Conservation (phyloP, 768 basidiomycete species). For the Serendipita sp. region DNA sequence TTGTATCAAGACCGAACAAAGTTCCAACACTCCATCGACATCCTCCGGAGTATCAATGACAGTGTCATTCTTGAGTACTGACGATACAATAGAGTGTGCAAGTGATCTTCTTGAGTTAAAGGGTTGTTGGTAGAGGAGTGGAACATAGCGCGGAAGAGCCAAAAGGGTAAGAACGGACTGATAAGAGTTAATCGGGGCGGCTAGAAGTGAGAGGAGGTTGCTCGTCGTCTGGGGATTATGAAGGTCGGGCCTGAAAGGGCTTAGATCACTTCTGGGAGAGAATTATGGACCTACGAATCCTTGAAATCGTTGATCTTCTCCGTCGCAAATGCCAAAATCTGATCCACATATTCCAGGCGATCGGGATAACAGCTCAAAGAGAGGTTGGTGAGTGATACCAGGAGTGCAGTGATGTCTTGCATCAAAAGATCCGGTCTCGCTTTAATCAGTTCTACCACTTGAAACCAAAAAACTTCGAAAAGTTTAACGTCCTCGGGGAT, state of each 20-base stretch:
- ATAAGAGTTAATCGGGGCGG: conserved; percentile 92
- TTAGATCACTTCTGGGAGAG: not conserved
- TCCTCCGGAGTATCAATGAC: conserved; percentile 87
- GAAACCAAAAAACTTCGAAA: conserved; percentile 98
- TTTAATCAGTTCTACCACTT: conserved; percentile 97
- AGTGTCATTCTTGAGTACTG: conserved; percentile 92
- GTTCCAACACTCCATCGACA: conserved; percentile 79
- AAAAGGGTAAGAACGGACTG: conserved; percentile 94
- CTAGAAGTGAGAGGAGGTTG: conserved; percentile 80
- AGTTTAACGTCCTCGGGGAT: conserved; percentile 88
- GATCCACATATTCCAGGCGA: conserved; percentile 90
- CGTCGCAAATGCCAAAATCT: conserved; percentile 78
- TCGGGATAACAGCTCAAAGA: conserved; percentile 96
- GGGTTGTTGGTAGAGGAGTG: conserved; percentile 69
- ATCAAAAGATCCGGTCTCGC: conserved; percentile 94
- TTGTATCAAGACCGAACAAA: conserved; percentile 83
- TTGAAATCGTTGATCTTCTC: conserved; percentile 71
- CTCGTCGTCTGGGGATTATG: conserved; percentile 73
- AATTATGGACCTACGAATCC: conserved; percentile 41
- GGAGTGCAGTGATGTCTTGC: conserved; percentile 90
- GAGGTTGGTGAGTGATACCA: conserved; percentile 89
- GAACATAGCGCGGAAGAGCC: conserved; percentile 78
- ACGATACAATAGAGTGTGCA: conserved; percentile 86
- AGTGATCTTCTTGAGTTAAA: conserved; percentile 84
- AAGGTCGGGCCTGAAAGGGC: conserved; percentile 53